Base-by-base conservation (phyloP, 2,329 filamentous ascomycete species). In the Ophiostoma australiae region DNA sequence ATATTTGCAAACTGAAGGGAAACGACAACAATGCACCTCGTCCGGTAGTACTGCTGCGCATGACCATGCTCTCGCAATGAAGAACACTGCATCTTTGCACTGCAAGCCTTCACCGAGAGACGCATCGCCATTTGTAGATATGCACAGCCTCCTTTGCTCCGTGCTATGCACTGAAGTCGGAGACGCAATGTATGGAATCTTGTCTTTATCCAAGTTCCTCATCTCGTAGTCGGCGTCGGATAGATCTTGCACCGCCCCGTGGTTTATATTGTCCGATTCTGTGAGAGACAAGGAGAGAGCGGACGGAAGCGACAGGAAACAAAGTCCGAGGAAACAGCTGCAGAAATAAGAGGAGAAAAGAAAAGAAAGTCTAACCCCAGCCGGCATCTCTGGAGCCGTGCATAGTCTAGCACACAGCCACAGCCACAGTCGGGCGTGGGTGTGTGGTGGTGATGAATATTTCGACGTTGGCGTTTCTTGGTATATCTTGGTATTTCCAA, bases 381-480 rank as follows among this genome's bases (percentile, higher is more conserved):
- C 17, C 48, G 48, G 48, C 48, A n/a, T 52, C 48, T 52, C 20
- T 52, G 48, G 52, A 58, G n/a, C 52, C 52, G 52, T 58, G 52
- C 52, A 58, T 27, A 31, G 23, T 13, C 10, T 58, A 58, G 52
- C 52, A 33, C 58, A 31, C 58, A 63, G 58, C 55, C 55, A 27
- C 55, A 61, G 55, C 55, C 58, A 63, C 58, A 63, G 27, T 63
- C 13, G 13, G 27, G 58, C 23, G 27, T 15, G 27, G 58, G 35
- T 11, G 58, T 33, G 58, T 63, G 52, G 52, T 58, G 10, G 52
- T 58, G 52, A 58, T 58, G n/a, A 27, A 58, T 58, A 11, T 27
- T 27, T 58, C 10, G n/a, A 31, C 52, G 52, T 15, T n/a, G 23
- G n/a, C 52, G 52, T 58, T 58, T 27, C 58, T 63, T 63, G 58